Evolutionary conservation across 208 protist species (phyloP).

Genomic region (Leishmania aethiopica): DNA sequence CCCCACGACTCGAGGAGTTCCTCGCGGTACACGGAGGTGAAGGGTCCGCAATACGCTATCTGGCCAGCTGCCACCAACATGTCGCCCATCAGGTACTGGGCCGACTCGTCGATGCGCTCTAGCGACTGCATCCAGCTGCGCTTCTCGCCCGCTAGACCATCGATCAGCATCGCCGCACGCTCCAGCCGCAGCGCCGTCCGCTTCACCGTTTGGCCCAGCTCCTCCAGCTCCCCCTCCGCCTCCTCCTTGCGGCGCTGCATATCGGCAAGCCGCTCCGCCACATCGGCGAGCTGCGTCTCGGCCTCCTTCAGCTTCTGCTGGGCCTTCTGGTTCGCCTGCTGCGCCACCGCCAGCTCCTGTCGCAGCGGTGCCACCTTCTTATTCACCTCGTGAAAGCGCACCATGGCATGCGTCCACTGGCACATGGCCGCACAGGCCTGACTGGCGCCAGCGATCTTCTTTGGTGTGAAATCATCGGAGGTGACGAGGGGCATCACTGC

Average conservation of each 20-base stretch:
- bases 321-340: slow-evolving; percentile 93
- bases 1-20: slow-evolving; percentile 89
- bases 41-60: slow-evolving; percentile 97
- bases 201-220: slow-evolving; percentile 93
- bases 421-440: slow-evolving; percentile 98
- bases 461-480: slow-evolving; percentile 95
- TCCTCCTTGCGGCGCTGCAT: slow-evolving; percentile 94
- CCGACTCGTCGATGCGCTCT: slow-evolving; percentile 82
- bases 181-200: slow-evolving; percentile 95
- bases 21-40: slow-evolving; percentile 94
- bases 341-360: slow-evolving; percentile 84
- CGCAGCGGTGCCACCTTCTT: slow-evolving; percentile 95
- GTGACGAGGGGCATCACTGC: slow-evolving; percentile 93
- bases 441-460: slow-evolving; percentile 95
- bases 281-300: slow-evolving; percentile 87
- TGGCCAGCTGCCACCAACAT: slow-evolving; percentile 95
- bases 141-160: slow-evolving; percentile 97
- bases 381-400: slow-evolving; percentile 96
- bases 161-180: slow-evolving; percentile 96
- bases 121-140: slow-evolving; percentile 93
- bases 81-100: slow-evolving; percentile 95
- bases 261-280: slow-evolving; percentile 92
- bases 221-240: slow-evolving; percentile 94
- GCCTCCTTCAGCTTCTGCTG: slow-evolving; percentile 91
- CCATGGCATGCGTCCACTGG: slow-evolving; percentile 98